phyloP scores from a whole-genome alignment of 371 early-diverging fungal species.

The Chytridium lagenaria region DNA sequence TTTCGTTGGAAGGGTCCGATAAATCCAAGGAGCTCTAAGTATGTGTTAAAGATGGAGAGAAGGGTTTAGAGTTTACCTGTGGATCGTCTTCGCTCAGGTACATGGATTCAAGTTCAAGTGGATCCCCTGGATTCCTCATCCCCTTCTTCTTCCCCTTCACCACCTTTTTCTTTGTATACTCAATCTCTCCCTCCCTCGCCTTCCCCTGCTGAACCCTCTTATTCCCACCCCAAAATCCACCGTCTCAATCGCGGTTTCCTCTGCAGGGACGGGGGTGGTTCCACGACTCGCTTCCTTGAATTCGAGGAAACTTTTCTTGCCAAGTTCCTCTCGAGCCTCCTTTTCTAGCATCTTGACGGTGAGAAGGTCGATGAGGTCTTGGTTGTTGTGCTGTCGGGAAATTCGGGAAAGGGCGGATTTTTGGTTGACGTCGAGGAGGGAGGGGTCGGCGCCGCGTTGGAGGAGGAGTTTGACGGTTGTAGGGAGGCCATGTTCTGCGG shows the following conservation, averaged over 20 bases:
- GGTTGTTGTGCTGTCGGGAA: slow-evolving; percentile 20
- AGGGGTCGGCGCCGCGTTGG: slow-evolving; percentile 26
- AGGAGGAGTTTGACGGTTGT: slow-evolving; percentile 12
- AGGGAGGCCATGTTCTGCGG: slow-evolving; percentile 21
- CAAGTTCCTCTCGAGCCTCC: slow-evolving; percentile 5
- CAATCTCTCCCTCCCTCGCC: neutral
- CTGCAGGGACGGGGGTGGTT: neutral
- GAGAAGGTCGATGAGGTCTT: slow-evolving; percentile 30
- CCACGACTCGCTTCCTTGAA: neutral
- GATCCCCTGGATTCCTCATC: neutral
- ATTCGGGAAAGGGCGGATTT: slow-evolving; percentile 26
- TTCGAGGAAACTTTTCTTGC: slow-evolving; percentile 7
- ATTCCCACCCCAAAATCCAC: neutral
- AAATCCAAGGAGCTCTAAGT: neutral
- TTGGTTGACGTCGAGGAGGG: slow-evolving; percentile 19
- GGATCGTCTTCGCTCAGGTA: neutral
- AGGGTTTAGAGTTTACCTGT: too few species aligned
- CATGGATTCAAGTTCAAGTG: neutral
- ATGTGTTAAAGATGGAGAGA: too few species aligned
- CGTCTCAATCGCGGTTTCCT: slow-evolving; percentile 9
- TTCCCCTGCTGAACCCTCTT: neutral
- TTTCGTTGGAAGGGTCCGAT: neutral
- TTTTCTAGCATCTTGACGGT: slow-evolving; percentile 23
- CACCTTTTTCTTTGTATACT: neutral
- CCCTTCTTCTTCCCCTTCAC: slow-evolving; percentile 2